Base-by-base conservation (phyloP, 1,284 basidiomycete species). In the Trichosporon asahii region DNA sequence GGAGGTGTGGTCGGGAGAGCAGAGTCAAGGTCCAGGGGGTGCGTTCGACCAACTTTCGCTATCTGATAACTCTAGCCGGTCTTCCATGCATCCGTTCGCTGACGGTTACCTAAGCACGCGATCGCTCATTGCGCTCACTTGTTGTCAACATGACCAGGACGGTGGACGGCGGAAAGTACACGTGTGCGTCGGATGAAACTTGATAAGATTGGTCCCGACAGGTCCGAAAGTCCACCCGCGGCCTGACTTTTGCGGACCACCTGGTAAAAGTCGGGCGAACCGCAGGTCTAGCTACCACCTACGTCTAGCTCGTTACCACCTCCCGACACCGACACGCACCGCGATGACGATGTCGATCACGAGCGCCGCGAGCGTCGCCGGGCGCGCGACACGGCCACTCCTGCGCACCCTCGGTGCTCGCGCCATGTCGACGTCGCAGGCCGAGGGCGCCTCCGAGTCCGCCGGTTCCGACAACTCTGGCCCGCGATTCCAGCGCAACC, bases 241-340 rank as follows among this genome's bases (percentile, higher is more conserved):
- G 65, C 63, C 60, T 63, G 65, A 66, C 63, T 68, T 68, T 63
- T 64, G 61, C 23, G 55, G 31, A 21, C 27, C 35, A 14, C 18
- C 35, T 31, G 65, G 29, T 65, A 73, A 70, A 70, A 70, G 72
- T 71, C 69, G 67, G 69, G 27, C 8, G 23, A 14, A 27, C 23
- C 11, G 5, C 18, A 57, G 25, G 23, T 25, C 46, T 27, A 18
- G 18, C 21, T 31, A 33, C 29, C 27, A 40, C 25, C 64, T 7
- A 31, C 23, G 15, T 31, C 31, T 33, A 33, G 31, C 31, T 33
- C 31, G 11, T 8, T 9, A 33, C 31, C 31, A 33, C 31, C 31
- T 33, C 31, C 46, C 29, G 31, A 44, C 40, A 18, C 40, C 46
- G 44, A 44, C 27, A 23, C 65, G 29, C 31, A 18, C 44, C 65